These are phyloP conservation scores for Solanum aculeatissimum DNA, from an alignment of 305 asterid genomes.

Conservation along the genomic window DNA sequence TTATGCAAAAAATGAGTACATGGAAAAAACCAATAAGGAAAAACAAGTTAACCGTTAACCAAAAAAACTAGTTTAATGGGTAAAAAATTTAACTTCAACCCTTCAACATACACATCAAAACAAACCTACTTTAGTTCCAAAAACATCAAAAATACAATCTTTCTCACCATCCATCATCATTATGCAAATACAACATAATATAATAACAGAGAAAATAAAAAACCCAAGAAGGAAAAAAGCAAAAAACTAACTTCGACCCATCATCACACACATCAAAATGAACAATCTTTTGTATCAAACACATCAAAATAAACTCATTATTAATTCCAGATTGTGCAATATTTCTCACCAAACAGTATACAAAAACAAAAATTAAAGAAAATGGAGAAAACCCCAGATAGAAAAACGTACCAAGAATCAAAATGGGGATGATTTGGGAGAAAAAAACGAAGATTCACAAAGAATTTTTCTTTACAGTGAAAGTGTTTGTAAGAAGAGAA, in stretches of 20 bases:
- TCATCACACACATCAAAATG: background rate
- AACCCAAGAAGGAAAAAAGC: background rate
- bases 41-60: background rate
- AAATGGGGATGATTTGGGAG: background rate
- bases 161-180: background rate
- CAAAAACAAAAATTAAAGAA: slow-evolving; percentile 8
- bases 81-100: background rate
- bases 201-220: background rate
- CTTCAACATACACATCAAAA: background rate
- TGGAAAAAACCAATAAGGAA: background rate
- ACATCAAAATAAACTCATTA: background rate
- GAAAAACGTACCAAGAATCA: slow-evolving; percentile 1
- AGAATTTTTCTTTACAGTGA: background rate
- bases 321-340: background rate
- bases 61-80: background rate
- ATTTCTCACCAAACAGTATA: background rate
- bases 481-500: slow-evolving; percentile 5
- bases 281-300: background rate
- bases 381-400: background rate
- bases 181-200: background rate
- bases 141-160: background rate
- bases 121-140: background rate
- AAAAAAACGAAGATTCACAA: background rate
- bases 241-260: background rate
- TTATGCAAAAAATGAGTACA: background rate